These are phyloP conservation scores for Pluteus cervinus DNA, from an alignment of 768 basidiomycete species.

Conservation along the genomic window DNA sequence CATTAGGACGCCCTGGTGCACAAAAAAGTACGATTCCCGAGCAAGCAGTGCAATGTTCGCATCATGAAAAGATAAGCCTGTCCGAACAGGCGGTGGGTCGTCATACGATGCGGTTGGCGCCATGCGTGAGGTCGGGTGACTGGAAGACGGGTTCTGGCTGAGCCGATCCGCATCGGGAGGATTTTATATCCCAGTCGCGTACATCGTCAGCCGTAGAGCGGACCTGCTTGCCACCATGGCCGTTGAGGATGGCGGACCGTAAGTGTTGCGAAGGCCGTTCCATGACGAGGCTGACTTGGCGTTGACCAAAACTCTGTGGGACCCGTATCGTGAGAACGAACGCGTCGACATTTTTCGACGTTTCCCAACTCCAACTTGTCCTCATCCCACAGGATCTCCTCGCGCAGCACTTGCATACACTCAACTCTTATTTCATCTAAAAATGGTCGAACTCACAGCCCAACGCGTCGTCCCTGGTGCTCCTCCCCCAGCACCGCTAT, in stretches of 20 bases:
- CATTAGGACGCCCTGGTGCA: conserved; percentile 60
- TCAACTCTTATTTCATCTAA: conserved; percentile 11
- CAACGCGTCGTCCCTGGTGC: conserved; percentile 73
- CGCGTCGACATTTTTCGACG: conserved; percentile 26
- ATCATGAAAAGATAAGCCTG: conserved; percentile 57
- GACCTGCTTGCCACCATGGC: too few relatives aligned
- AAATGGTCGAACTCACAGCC: conserved; percentile 32
- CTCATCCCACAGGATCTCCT: conserved; percentile 2
- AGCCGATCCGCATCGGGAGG: too few relatives aligned
- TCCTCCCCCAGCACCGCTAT: conserved; percentile 49
- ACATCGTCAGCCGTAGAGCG: too few relatives aligned
- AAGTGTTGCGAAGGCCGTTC: too few relatives aligned
- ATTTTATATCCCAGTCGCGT: too few relatives aligned
- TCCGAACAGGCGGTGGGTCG: conserved; percentile 35
- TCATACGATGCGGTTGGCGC: too few relatives aligned
- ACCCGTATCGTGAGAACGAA: conserved; percentile 24
- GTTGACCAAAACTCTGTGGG: neutral
- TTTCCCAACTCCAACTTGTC: neutral
- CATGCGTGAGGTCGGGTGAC: too few relatives aligned
- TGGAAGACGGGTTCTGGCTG: too few relatives aligned
- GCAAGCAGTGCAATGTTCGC: conserved; percentile 65
- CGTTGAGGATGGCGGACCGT: too few relatives aligned
- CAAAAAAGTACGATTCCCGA: conserved; percentile 54
- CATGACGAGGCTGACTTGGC: too few relatives aligned
- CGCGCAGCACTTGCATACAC: conserved; percentile 11